Evolutionary conservation across 1,139 yeast species (phyloP), one percentile per base, ranked within the genome.

Genomic region (Nakaseomyces bracarensis): DNA sequence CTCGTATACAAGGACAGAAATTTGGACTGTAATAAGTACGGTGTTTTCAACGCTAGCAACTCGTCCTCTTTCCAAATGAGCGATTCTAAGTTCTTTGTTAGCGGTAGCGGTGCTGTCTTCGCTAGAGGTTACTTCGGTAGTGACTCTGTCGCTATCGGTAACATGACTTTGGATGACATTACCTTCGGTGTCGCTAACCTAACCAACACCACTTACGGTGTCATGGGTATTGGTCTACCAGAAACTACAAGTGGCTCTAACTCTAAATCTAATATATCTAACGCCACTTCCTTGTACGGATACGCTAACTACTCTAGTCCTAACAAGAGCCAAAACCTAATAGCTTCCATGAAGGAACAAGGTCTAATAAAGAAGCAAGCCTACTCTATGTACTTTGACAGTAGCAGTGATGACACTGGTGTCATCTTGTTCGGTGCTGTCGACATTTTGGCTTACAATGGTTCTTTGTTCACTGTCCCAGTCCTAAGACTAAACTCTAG

Each of bases 351-450:
- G 30, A 13, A 27, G 18, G 30, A 27, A 6, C 30, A 27, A 27
- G 30, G 30, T 27, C 47, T 68, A 9, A 80, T 77, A 45, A 46
- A 69, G 20, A 71, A 70, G 45, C 65, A 62, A 37, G 71, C 73
- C 1, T 82, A 78, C 55, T 79, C 82, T 1, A 57, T 78, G 27
- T 77, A 63, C 63, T 54, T 74, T 58, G 63, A 74, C 52, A 55
- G 60, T 11, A 53, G 60, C 18, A 60, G 59, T 16, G 63, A 71
- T 2, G 44, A 57, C 21, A 46, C 61, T 4, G 79, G 76, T 6
- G 65, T 69, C 21, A 59, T 77, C 33, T 55, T 77, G 38, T 76
- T 77, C 57, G 82, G 82, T 44, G 82, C 75, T 36, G 68, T 75
- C 34, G 84, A 79, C 52, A 71, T 67, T 41, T 60, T 69, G 42